phyloP scores from a whole-genome alignment of 1,284 basidiomycete genomes.

The Ganoderma multipileum region DNA sequence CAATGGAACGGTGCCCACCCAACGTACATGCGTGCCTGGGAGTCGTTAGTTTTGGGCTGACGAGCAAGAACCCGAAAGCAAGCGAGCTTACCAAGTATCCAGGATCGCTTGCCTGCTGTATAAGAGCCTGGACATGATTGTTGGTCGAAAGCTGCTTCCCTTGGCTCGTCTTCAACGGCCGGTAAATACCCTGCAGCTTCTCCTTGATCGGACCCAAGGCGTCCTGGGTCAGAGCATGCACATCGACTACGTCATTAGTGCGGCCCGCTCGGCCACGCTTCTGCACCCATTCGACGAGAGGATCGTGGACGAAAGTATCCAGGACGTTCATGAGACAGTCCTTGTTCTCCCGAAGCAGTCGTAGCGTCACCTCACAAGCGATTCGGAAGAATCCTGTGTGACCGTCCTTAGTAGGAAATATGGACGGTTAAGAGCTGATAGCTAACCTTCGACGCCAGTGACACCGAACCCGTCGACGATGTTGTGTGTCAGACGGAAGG shows the following conservation, averaged over 20 bases:
- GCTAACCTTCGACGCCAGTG: slow-evolving; percentile 88
- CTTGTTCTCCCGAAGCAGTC: slow-evolving; percentile 88
- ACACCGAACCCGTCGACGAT: slow-evolving; percentile 94
- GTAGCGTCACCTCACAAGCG: slow-evolving; percentile 92
- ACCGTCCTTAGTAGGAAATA: not conserved
- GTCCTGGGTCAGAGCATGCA: slow-evolving; percentile 72
- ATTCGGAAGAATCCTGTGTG: slow-evolving; percentile 86
- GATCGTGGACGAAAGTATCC: slow-evolving; percentile 98
- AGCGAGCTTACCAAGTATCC: slow-evolving; percentile 71
- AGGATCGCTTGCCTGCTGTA: slow-evolving; percentile 83
- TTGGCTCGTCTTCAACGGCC: slow-evolving; percentile 59
- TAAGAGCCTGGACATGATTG: slow-evolving; percentile 89
- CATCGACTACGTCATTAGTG: slow-evolving; percentile 55
- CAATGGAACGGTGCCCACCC: slow-evolving; percentile 90
- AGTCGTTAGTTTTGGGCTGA: not conserved
- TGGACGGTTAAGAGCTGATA: too few species aligned
- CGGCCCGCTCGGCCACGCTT: slow-evolving; percentile 41
- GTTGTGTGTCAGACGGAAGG: slow-evolving; percentile 96
- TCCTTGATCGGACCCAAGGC: slow-evolving; percentile 83
- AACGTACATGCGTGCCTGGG: slow-evolving; percentile 78
- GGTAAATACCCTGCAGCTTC: slow-evolving; percentile 83
- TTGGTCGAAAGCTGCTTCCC: slow-evolving; percentile 79
- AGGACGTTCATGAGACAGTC: slow-evolving; percentile 96
- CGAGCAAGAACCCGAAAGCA: slow-evolving; percentile 50
- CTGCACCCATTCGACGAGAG: slow-evolving; percentile 93